These are phyloP conservation scores for Dactylellina haptotyla DNA, from an alignment of 2,329 filamentous ascomycete genomes.

Conservation along the genomic window DNA sequence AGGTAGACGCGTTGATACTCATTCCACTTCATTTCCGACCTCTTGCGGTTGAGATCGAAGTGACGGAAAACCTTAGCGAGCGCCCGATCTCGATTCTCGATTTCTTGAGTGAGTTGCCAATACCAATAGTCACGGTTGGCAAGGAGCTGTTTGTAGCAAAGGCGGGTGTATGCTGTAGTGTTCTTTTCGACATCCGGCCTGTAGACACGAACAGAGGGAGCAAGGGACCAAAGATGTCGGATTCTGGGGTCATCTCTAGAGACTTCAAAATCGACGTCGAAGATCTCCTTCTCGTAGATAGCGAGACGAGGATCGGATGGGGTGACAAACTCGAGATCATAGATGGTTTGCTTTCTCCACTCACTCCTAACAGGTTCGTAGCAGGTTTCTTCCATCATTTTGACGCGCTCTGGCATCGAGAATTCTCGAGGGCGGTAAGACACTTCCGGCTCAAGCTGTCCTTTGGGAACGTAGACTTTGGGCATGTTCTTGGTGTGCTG, in stretches of 20 bases:
- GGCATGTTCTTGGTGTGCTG: not conserved
- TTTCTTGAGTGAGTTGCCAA: slow-evolving; percentile 43
- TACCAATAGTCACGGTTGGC: slow-evolving; percentile 44
- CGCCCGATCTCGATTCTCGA: slow-evolving; percentile 28
- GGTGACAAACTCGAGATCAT: slow-evolving; percentile 40
- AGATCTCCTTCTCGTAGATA: slow-evolving; percentile 21
- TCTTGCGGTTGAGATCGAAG: slow-evolving; percentile 45
- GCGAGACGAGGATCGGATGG: slow-evolving; percentile 24
- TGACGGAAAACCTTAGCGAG: slow-evolving; percentile 35
- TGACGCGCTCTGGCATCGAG: slow-evolving; percentile 16
- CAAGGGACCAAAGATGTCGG: slow-evolving; percentile 35
- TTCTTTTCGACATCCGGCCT: not conserved
- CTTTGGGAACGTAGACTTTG: slow-evolving; percentile 29
- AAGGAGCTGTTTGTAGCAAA: slow-evolving; percentile 24
- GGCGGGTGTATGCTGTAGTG: slow-evolving; percentile 1
- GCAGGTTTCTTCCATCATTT: slow-evolving; percentile 2
- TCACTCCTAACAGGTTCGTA: slow-evolving; percentile 6
- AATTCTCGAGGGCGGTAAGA: slow-evolving; percentile 28
- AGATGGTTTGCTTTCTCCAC: slow-evolving; percentile 50
- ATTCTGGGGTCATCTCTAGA: slow-evolving; percentile 48
- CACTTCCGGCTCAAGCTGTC: slow-evolving; percentile 19
- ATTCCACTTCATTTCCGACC: slow-evolving; percentile 36
- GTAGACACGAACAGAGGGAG: slow-evolving; percentile 18
- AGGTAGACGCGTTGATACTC: slow-evolving; percentile 29
- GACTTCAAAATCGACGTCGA: slow-evolving; percentile 43